phyloP scores from a whole-genome alignment of 1,284 basidiomycete species.

The Ganoderma resinaceum region DNA sequence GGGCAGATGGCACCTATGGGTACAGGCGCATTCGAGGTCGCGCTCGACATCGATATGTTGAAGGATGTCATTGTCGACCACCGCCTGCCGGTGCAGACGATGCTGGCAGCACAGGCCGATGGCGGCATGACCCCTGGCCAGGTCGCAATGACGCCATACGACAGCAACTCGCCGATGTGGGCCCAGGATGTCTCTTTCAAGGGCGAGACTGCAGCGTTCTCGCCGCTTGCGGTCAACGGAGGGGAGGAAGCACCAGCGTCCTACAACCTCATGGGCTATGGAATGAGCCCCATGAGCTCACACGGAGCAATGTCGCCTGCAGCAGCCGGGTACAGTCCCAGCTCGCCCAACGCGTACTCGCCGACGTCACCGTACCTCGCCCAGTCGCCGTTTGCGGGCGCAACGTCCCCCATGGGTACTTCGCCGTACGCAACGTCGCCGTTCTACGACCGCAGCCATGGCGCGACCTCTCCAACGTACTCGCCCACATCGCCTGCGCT shows the following conservation, averaged over 20 bases:
- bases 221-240: constrained; percentile 89
- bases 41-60: constrained; percentile 97
- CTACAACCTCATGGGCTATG: constrained; percentile 78
- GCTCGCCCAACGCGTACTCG: constrained; percentile 84
- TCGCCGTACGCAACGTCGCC: constrained; percentile 84
- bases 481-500: constrained; percentile 86
- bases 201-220: constrained; percentile 91
- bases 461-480: constrained; percentile 84
- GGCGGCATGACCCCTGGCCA: constrained; percentile 94
- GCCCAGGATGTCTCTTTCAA: constrained; percentile 72
- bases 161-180: constrained; percentile 88
- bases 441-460: constrained; percentile 73
- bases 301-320: constrained; percentile 84
- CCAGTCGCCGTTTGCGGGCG: constrained; percentile 80
- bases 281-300: constrained; percentile 79
- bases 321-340: constrained; percentile 81
- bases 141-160: constrained; percentile 94
- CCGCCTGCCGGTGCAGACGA: constrained; percentile 87
- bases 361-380: constrained; percentile 90
- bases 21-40: constrained; percentile 94
- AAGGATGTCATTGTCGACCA: constrained; percentile 99
- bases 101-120: constrained; percentile 81
- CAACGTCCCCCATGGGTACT: constrained; percentile 83
- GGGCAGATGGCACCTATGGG: constrained; percentile 99
- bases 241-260: constrained; percentile 77